Base-by-base conservation (phyloP, 441 rosid species). In the Erodium trifolium region DNA sequence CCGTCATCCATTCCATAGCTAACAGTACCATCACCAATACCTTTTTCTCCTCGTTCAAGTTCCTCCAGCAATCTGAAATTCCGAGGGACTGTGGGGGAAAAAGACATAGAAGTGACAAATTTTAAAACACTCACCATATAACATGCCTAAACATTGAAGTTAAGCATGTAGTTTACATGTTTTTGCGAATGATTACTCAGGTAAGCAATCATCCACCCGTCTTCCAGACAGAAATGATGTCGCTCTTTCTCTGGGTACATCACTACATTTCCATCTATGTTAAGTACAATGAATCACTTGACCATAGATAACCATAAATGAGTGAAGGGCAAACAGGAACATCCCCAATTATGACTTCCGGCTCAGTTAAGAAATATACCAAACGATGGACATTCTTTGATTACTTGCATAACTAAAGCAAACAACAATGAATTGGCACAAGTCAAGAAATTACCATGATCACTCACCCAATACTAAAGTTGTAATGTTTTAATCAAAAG, bases 21-120 rank as follows among this genome's bases (percentile, higher is more conserved):
- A 23, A 23, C 27, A 23, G 27, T 23, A 2, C 27, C 27, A 23
- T 23, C 27, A 23, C 27, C 27, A 23, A 23, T 23, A 23, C 27
- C 27, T 23, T 23, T 23, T 23, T 23, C 27, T 23, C 27, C 27
- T 23, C 27, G 27, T 23, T 23, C 27, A 23, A 23, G 27, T 23
- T 23, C 99, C 77, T 91, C 97, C 72, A 93, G 78, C 84, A 93
- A 73, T 82, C 97, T 88, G 76, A 93, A 91, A 74, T 91, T 93
- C 68, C 99, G 82, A 67, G 99, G 99, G 69, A 93, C 99, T 93
- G n/a, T n/a, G 69, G 76, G 72, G 67, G 69, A 39, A 9, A 23
- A 51, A 67, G 3, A 55, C 39, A 70, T 41, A 77, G 64, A 37
- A 35, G 55, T 18, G 3, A 27, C 14, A 17, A 37, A 59, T 53